A percentile compares a stretch with the other conserved stretches of the same genome.
phyloP scores from a whole-genome alignment of 352 stramenopile species.

The Discostella stelligera region DNA sequence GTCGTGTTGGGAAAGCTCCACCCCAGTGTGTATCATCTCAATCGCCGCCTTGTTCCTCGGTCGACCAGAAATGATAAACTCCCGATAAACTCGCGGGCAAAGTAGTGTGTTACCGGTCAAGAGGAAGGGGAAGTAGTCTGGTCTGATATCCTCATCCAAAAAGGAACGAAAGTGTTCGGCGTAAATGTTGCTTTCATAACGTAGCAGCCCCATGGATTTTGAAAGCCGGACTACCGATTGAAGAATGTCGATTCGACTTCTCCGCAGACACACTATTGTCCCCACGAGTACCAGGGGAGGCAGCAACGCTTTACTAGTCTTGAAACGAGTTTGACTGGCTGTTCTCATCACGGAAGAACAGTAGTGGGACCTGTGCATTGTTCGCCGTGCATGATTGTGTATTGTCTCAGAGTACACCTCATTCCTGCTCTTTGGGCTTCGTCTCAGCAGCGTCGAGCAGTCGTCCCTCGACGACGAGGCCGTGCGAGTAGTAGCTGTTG shows the following conservation, averaged over 20 bases:
- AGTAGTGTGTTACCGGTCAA: background rate
- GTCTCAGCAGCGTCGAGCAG: background rate
- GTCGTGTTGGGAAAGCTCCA: background rate
- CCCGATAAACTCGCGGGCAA: background rate
- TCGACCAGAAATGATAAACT: background rate
- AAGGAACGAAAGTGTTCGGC: background rate
- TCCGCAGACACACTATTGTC: background rate
- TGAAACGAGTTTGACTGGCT: background rate
- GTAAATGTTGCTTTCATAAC: background rate
- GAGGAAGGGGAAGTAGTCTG: constrained; percentile 8
- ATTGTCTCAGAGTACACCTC: background rate
- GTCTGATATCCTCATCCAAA: background rate
- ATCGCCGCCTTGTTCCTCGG: background rate
- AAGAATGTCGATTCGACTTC: background rate
- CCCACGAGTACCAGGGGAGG: background rate
- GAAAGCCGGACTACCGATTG: background rate
- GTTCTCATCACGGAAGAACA: background rate
- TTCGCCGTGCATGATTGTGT: background rate
- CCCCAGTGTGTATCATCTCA: constrained; percentile 8
- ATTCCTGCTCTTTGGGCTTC: background rate
- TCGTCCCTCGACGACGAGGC: background rate
- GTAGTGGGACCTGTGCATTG: background rate
- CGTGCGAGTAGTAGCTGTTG: background rate
- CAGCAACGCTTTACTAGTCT: background rate
- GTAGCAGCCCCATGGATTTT: background rate